Conservation (phyloP, 257 asterid genomes). For the Solanum clarkiae region DNA sequence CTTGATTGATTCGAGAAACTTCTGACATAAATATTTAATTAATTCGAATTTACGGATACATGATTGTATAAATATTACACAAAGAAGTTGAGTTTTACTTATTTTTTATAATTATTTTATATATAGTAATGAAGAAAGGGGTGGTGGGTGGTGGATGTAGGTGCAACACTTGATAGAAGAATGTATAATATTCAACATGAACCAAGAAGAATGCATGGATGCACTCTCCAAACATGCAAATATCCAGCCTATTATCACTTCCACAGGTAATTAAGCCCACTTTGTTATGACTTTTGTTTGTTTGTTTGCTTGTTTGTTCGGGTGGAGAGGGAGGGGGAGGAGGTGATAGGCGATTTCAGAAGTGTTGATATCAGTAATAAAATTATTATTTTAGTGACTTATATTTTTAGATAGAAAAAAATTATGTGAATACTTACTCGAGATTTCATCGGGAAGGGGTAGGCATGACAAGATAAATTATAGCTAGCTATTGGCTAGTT, state of each 20-base stretch:
- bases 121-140: not conserved
- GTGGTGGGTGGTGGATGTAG: not conserved
- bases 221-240: conserved; percentile 43
- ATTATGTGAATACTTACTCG: too few relatives aligned
- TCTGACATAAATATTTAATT: too few relatives aligned
- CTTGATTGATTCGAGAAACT: too few relatives aligned
- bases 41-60: too few relatives aligned
- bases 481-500: not conserved
- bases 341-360: too few relatives aligned
- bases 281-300: not conserved
- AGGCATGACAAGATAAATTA: not conserved
- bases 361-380: too few relatives aligned
- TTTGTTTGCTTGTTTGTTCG: too few relatives aligned
- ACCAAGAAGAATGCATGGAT: conserved; percentile 44
- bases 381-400: too few relatives aligned
- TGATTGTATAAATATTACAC: not conserved
- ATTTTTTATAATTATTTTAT: not conserved
- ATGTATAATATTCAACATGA: conserved; percentile 33
- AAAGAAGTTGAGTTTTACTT: not conserved
- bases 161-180: conserved; percentile 43
- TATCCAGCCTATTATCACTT: conserved; percentile 31
- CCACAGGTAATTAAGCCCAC: conserved; percentile 17
- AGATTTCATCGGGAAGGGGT: not conserved
- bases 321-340: not conserved
- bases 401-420: too few relatives aligned